Base-by-base conservation (phyloP, 371 early-diverging fungal genomes). In the Actinomucor elegans region DNA sequence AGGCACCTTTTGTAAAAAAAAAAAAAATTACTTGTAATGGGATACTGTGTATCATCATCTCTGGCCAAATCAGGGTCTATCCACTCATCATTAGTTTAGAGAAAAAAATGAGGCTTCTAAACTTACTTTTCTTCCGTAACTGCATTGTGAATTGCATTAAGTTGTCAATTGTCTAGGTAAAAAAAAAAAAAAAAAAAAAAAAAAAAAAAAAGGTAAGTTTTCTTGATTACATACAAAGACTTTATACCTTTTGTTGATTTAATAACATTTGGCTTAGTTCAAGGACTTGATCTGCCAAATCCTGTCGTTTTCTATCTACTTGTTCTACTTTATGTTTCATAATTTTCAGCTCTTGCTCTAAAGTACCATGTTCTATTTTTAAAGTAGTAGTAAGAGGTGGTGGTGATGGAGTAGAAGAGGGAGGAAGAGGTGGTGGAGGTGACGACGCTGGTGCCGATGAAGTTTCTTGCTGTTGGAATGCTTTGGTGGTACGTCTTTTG, bases 401-500 rank as follows among this genome's bases (percentile, higher is more conserved):
- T 3, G 29, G 18, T 5, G 45, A 5, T 15, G 18, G 38, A 18
- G 38, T 17, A 5, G 38, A 11, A 2, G 40, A 2, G 4, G 40
- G 40, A 40, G 29, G 2, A 2, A 4, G 27, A 14, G 37, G 15
- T 23, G 37, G 34, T 9, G 37, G 34, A 21, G 34, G 34, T 11
- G 47, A 24, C 2, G 36, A 14, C 5, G 17, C 14, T 9, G 4
- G 17, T 10, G 17, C 14, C 5, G 4, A 4, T 11, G 14, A 23
- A 11, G 14, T 24, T 24, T 35, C 17, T 20, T 36, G 52, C 10
- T 29, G 38, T 15, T 32, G 31, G n/a, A n/a, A 33, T 4, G 26
- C 15, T 4, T 20, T 44, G 2, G 69, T 62, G 2, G 77, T 69
- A 48, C 82, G 78, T 38, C 86, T 66, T 21, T 64, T 82, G 43